Conservation (phyloP, 306 rosid species). For the Cicer yamashitae region DNA sequence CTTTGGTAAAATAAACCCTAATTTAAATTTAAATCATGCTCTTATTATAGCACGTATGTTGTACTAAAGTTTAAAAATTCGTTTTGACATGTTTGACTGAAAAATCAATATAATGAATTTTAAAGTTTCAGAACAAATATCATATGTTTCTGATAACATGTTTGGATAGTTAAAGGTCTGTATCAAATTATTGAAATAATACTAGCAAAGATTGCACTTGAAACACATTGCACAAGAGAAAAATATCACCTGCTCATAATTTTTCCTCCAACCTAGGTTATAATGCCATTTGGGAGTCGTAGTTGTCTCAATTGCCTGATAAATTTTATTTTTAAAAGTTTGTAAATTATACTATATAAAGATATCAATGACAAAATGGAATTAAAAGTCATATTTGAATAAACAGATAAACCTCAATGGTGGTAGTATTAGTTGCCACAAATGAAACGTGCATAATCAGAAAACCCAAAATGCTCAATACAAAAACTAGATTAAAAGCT, state of each 20-base stretch:
- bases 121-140: too few species aligned
- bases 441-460: conserved; percentile 68
- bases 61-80: too few species aligned
- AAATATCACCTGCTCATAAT: conserved; percentile 67
- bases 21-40: too few species aligned
- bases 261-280: conserved; percentile 72
- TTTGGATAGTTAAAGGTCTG: too few species aligned
- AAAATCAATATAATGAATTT: too few species aligned
- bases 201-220: neutral
- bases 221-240: conserved; percentile 1
- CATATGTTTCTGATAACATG: too few species aligned
- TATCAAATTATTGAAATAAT: too few species aligned
- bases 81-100: too few species aligned
- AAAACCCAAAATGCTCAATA: conserved; percentile 71
- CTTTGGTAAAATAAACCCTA: too few species aligned
- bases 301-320: conserved; percentile 74
- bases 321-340: neutral
- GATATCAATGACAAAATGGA: neutral
- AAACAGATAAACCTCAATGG: conserved; percentile 67
- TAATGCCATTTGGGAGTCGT: conserved; percentile 59
- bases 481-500: conserved; percentile 75
- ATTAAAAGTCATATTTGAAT: neutral
- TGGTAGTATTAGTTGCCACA: conserved; percentile 71
- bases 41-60: too few species aligned
- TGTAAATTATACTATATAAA: conserved; percentile 38